These are phyloP conservation scores for Conticribra weissflogii DNA, from an alignment of 108 stramenopile species.

Conservation along the genomic window DNA sequence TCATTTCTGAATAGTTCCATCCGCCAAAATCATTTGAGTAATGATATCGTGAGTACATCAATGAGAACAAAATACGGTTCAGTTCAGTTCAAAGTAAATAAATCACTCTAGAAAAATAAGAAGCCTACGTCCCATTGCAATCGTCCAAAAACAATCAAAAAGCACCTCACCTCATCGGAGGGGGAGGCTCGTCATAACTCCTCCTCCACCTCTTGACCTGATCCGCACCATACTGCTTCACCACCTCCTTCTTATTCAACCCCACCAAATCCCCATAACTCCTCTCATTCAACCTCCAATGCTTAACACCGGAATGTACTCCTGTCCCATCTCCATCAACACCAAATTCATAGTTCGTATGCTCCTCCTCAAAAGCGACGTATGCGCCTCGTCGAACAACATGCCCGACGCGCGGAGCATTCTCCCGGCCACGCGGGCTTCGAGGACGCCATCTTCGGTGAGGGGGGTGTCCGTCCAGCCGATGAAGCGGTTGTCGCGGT, in stretches of 20 bases:
- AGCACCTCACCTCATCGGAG: slow-evolving; percentile 72
- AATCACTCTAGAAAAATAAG: too few species aligned
- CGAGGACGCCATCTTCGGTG: slow-evolving; percentile 91
- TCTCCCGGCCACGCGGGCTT: slow-evolving; percentile 90
- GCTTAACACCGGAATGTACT: slow-evolving; percentile 89
- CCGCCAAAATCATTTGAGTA: too few species aligned
- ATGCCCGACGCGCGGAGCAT: slow-evolving; percentile 74
- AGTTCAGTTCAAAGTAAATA: too few species aligned
- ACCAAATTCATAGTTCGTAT: slow-evolving; percentile 79
- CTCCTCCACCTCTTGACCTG: slow-evolving; percentile 90
- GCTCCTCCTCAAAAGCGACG: slow-evolving; percentile 84
- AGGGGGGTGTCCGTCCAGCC: slow-evolving; percentile 94
- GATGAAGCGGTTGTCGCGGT: slow-evolving; percentile 91
- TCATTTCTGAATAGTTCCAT: too few species aligned
- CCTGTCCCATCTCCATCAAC: slow-evolving; percentile 89
- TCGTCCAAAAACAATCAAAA: too few species aligned
- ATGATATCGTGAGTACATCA: too few species aligned
- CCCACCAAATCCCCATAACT: slow-evolving; percentile 89
- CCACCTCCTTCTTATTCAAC: slow-evolving; percentile 93
- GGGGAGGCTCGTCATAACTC: slow-evolving; percentile 92
- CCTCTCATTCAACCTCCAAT: slow-evolving; percentile 95
- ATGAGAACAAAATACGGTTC: too few species aligned
- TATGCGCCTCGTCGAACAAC: slow-evolving; percentile 87
- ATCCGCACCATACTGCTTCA: slow-evolving; percentile 73
- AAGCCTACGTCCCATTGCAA: too few species aligned